Evolutionary conservation across 371 early-diverging fungal species (phyloP).

Genomic region (Rhizopus arrhizus): DNA sequence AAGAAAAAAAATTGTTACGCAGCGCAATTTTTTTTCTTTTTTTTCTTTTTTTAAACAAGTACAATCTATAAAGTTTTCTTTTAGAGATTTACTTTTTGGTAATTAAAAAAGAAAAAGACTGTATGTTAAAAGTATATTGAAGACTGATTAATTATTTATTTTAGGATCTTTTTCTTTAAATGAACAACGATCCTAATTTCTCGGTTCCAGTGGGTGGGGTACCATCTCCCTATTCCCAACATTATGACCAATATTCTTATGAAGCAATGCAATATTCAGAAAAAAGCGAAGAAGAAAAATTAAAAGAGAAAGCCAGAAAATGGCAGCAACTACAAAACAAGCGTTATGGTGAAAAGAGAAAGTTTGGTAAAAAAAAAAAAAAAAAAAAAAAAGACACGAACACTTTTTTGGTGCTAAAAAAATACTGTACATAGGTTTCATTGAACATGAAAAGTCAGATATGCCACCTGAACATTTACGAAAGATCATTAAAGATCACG

Average conservation of each 20-base stretch:
- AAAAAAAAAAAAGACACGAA: conserved; percentile 15
- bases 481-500: conserved; percentile 96
- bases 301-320: conserved; percentile 79
- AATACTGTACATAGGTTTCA: conserved; percentile 44
- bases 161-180: conserved; percentile 5
- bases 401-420: neutral
- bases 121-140: neutral
- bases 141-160: neutral
- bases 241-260: conserved; percentile 44
- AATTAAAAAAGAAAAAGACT: neutral
- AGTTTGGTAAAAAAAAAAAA: conserved; percentile 74
- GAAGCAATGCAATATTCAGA: conserved; percentile 39
- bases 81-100: conserved; percentile 5
- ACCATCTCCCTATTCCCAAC: conserved; percentile 39
- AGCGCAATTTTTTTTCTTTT: neutral
- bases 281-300: conserved; percentile 55
- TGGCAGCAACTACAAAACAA: conserved; percentile 92
- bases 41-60: neutral
- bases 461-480: conserved; percentile 98
- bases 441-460: conserved; percentile 81
- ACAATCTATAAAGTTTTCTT: neutral
- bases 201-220: conserved; percentile 38
- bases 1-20: conserved; percentile 7
- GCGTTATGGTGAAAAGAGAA: conserved; percentile 91
- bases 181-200: conserved; percentile 25